Conservation (phyloP, 306 rosid species). For the Ormosia emarginata region DNA sequence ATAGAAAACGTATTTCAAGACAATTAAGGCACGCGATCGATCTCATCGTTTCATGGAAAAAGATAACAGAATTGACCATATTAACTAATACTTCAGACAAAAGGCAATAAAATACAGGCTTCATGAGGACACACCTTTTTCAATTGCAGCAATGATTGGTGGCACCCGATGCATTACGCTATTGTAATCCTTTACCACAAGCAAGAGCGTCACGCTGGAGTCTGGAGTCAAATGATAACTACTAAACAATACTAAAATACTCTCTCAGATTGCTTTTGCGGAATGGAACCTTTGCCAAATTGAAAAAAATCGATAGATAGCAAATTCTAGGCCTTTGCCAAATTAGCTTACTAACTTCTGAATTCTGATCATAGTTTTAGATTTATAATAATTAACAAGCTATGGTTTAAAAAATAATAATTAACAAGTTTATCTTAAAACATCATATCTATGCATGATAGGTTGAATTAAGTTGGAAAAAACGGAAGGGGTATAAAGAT, state of each 20-base stretch:
- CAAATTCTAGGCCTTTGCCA: background rate
- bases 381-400: background rate
- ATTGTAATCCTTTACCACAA: conserved; percentile 33
- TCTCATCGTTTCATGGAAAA: background rate
- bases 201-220: conserved; percentile 26
- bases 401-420: background rate
- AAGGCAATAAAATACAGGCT: background rate
- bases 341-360: background rate
- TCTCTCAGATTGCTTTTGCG: background rate
- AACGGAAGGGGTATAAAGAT: background rate
- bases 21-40: background rate
- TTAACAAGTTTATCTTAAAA: background rate
- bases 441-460: background rate
- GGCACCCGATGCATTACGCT: conserved; percentile 22
- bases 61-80: background rate
- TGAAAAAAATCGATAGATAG: background rate
- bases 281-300: background rate
- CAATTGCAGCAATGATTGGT: background rate
- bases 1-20: background rate
- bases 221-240: conserved; percentile 15
- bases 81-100: conserved; percentile 1
- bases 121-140: background rate
- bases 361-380: background rate
- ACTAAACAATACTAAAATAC: background rate
- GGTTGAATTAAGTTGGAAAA: background rate